Evolutionary conservation across 148 eudicot genomes (phyloP), one percentile per base, ranked within the genome.

Genomic region (Diospyros lotus): DNA sequence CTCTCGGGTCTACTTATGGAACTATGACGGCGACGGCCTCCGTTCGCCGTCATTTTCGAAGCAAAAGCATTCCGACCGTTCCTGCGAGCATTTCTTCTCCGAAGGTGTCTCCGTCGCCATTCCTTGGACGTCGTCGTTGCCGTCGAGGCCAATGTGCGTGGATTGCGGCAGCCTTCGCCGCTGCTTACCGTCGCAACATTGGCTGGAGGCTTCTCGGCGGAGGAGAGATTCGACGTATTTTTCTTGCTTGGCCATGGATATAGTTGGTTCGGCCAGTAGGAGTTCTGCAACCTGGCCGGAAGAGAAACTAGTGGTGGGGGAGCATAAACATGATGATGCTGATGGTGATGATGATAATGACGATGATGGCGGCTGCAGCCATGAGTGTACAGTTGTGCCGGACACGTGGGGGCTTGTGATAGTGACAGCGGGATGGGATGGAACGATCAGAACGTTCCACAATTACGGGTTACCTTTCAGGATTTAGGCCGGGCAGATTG

Each of bases 361-460:
- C 7, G 15, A 43, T 66, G 52, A 77, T 4, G 75, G 73, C 10
- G 70, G 63, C 18, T 15, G 13, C 12, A 60, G 55, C 41, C 13
- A 40, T 13, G 46, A 67, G 14, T 39, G 55, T 5, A 14, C 74
- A 62, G 77, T 66, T 75, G 41, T 53, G 43, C 74, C 88, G 15
- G 68, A 80, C 2, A 75, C 91, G 0, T 90, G 96, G 90, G 98
- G 96, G 62, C 88, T 91, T 38, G 92, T 91, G 8, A 81, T 90
- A 17, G 90, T 89, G 48, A 85, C 90, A 5, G 93, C 86, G 39
- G 74, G 80, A 58, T 73, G 60, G 12, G 85, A 93, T 80, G 98
- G 98, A 51, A 76, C 48, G 68, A 93, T 93, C 68, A 77, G 83
- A 60, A 80, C 92, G 8, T 86, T 87, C 74, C 93, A 86, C 77